Conservation (phyloP, 805 yeast genomes). For the Kodamaea kakaduensis region DNA sequence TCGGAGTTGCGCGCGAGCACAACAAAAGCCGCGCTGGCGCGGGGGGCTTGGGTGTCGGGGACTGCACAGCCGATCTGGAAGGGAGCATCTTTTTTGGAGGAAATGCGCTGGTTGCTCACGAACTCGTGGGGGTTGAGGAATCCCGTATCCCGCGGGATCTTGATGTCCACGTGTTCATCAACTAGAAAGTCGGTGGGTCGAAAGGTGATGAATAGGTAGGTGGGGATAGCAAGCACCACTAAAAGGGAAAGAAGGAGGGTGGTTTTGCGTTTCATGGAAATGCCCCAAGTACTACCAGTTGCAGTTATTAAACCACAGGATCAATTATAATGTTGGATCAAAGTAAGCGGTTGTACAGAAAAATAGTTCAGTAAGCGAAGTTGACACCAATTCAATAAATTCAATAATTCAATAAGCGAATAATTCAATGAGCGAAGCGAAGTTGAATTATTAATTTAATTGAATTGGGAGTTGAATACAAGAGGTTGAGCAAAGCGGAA, state of each 20-base stretch:
- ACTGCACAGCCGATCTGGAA: slow-evolving; percentile 54
- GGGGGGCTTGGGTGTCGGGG: slow-evolving; percentile 35
- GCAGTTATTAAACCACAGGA: no score
- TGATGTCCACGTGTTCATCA: background rate
- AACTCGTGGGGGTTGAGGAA: slow-evolving; percentile 5
- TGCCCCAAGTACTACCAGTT: no score
- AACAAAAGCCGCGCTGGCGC: slow-evolving; percentile 82
- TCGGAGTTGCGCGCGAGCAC: slow-evolving; percentile 82
- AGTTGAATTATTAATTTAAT: no score
- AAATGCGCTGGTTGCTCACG: slow-evolving; percentile 14
- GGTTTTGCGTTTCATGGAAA: no score
- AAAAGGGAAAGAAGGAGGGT: background rate
- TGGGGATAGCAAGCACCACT: background rate
- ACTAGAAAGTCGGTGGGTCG: background rate
- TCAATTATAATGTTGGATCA: no score
- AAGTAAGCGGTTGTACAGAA: no score
- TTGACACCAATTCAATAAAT: no score
- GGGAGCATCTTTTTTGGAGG: slow-evolving; percentile 32
- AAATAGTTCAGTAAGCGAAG: no score
- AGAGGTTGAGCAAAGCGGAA: no score
- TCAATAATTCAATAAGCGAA: no score
- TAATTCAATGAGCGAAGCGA: no score
- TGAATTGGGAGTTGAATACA: no score
- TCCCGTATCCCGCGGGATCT: background rate
- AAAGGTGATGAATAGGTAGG: slow-evolving; percentile 1